A percentile compares a stretch with the other conserved stretches of the same genome.
Evolutionary conservation across 2,329 filamentous ascomycete genomes (phyloP).

Genomic region (Botrytis galanthina): DNA sequence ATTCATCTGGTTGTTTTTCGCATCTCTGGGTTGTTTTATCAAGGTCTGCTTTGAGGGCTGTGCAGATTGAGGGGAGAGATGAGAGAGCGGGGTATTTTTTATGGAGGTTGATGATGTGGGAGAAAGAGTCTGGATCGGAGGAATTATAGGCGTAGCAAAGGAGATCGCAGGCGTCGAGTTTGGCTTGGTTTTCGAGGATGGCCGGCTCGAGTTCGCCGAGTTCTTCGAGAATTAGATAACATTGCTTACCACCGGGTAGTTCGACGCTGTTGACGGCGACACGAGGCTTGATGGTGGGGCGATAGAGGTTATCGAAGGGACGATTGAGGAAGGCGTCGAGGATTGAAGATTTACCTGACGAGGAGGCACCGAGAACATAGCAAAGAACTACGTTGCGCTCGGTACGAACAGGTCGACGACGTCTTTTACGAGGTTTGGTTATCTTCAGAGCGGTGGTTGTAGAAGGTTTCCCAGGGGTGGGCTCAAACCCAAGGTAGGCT

Average conservation of each 20-base stretch:
- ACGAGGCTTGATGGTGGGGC: slow-evolving; percentile 91
- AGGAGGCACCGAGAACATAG: slow-evolving; percentile 82
- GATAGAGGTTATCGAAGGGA: slow-evolving; percentile 79
- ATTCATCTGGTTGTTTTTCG: slow-evolving; percentile 87
- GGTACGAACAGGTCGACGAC: slow-evolving; percentile 76
- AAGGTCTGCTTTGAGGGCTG: slow-evolving; percentile 89
- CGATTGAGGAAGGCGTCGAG: slow-evolving; percentile 89
- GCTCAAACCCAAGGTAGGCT: slow-evolving; percentile 92
- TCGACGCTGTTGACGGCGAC: slow-evolving; percentile 96
- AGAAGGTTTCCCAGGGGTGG: slow-evolving; percentile 69
- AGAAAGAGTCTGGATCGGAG: slow-evolving; percentile 92
- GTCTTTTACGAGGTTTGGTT: slow-evolving; percentile 85
- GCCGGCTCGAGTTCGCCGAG: slow-evolving; percentile 94
- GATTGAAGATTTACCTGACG: slow-evolving; percentile 86
- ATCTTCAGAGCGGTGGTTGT: slow-evolving; percentile 85
- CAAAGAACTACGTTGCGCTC: slow-evolving; percentile 94
- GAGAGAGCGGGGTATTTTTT: slow-evolving; percentile 79
- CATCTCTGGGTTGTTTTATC: slow-evolving; percentile 96
- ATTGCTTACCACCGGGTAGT: slow-evolving; percentile 91
- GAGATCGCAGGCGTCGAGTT: slow-evolving; percentile 89
- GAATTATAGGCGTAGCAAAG: slow-evolving; percentile 97
- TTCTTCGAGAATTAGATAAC: slow-evolving; percentile 93
- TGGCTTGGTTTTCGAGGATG: slow-evolving; percentile 85
- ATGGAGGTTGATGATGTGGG: slow-evolving; percentile 81
- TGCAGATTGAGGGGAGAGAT: slow-evolving; percentile 86